Evolutionary conservation across 2,329 filamentous ascomycete genomes (phyloP).

Genomic region (Huntiella bhutanensis): DNA sequence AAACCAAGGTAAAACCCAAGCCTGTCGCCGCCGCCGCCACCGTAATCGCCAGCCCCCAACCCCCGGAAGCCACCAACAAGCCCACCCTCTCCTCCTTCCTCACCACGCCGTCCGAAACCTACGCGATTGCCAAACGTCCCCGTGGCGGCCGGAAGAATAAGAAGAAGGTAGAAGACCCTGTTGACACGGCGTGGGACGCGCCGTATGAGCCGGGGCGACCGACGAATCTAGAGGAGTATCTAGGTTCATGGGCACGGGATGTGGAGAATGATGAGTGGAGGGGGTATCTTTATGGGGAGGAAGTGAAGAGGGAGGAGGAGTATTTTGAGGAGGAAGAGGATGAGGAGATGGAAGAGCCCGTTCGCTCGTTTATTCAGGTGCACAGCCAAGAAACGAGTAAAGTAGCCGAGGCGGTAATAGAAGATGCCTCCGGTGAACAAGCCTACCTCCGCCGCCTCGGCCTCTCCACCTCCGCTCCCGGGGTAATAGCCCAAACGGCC

Average conservation of each 20-base stretch:
- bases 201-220: conserved; percentile 72
- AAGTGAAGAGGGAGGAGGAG: conserved; percentile 20
- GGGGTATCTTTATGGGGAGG: conserved; percentile 50
- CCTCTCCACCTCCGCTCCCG: conserved; percentile 28
- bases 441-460: conserved; percentile 45
- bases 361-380: conserved; percentile 17
- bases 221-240: conserved; percentile 70
- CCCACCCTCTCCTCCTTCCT: conserved; percentile 68
- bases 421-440: conserved; percentile 43
- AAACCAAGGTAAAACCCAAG: conserved; percentile 31
- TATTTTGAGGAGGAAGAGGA: conserved; percentile 28
- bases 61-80: conserved; percentile 28
- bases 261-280: conserved; percentile 74
- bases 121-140: conserved; percentile 39
- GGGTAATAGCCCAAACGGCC: conserved; percentile 41
- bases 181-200: conserved; percentile 72
- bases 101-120: no score
- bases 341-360: conserved; percentile 12
- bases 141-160: conserved; percentile 63
- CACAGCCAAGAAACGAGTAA: background rate
- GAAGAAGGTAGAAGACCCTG: conserved; percentile 39
- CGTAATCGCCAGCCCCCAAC: conserved; percentile 21
- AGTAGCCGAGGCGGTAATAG: conserved; percentile 17
- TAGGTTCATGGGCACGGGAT: conserved; percentile 66
- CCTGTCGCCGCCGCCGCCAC: conserved; percentile 16